phyloP scores from a whole-genome alignment of 345 rosid genomes.

The Theobroma cacao region DNA sequence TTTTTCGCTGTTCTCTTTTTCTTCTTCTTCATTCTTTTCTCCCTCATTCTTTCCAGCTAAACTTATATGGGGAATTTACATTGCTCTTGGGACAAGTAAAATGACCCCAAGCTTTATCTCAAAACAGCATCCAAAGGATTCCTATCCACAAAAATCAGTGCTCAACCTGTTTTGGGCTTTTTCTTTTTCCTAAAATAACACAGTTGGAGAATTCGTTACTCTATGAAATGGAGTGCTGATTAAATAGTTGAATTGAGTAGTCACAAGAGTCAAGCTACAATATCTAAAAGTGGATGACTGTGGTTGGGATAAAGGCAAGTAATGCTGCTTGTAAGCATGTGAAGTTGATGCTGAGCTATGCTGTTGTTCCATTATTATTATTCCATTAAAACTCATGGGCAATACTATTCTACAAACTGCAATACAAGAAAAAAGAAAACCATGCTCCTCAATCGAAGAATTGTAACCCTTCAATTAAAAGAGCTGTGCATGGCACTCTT shows the following conservation, averaged over 20 bases:
- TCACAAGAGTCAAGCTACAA: not conserved
- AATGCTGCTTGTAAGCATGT: not conserved
- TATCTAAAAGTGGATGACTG: not conserved
- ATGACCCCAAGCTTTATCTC: not conserved
- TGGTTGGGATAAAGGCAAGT: not conserved
- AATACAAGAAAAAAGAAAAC: not conserved
- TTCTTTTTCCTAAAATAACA: not conserved
- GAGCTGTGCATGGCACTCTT: no score
- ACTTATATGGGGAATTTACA: not conserved
- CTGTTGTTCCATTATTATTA: not conserved
- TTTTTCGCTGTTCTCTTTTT: not conserved
- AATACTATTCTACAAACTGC: not conserved
- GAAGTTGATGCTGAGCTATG: not conserved
- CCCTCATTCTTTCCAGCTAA: not conserved
- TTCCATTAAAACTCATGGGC: not conserved
- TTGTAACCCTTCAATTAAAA: no score
- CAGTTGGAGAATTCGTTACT: not conserved
- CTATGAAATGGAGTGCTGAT: not conserved
- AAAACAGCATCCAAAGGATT: constrained; percentile 9
- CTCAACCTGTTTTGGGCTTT: not conserved
- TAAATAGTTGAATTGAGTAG: not conserved
- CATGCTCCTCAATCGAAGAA: no score
- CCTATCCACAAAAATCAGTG: not conserved
- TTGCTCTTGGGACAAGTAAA: constrained; percentile 2
- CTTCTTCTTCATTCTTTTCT: not conserved